A percentile compares a stretch with the other conserved stretches of the same genome.
phyloP scores from a whole-genome alignment of 2,329 filamentous ascomycete species.

The Neofusicoccum ribis region DNA sequence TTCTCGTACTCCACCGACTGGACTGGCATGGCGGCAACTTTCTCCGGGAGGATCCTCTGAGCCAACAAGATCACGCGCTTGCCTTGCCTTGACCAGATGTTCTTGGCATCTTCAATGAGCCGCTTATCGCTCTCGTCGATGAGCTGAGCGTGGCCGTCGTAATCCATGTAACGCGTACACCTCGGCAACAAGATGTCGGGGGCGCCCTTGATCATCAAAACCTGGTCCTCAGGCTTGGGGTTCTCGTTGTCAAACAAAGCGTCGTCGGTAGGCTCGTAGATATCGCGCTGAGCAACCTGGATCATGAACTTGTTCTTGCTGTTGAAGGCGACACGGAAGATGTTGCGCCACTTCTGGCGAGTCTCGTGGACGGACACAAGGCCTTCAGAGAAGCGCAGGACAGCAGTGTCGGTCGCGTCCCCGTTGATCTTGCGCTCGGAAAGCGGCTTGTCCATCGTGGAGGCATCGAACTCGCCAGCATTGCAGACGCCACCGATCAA shows the following conservation, averaged over 20 bases:
- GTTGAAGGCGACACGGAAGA: constrained; percentile 67
- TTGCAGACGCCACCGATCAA: constrained; percentile 69
- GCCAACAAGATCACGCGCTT: constrained; percentile 68
- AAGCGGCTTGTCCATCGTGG: constrained; percentile 60
- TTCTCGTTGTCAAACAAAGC: constrained; percentile 23
- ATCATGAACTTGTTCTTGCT: constrained; percentile 86
- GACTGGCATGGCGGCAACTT: constrained; percentile 26
- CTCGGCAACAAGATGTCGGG: constrained; percentile 70
- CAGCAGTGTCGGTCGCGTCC: constrained; percentile 74
- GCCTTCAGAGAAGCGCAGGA: constrained; percentile 69
- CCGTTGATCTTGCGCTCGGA: constrained; percentile 66
- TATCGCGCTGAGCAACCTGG: constrained; percentile 42
- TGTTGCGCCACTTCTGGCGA: constrained; percentile 63
- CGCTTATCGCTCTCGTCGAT: constrained; percentile 50
- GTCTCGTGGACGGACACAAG: constrained; percentile 62
- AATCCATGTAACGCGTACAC: constrained; percentile 59
- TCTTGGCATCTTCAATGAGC: constrained; percentile 61
- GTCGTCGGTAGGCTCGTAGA: constrained; percentile 32
- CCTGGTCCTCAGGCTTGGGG: constrained; percentile 17
- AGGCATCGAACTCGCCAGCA: constrained; percentile 70
- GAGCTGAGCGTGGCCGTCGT: constrained; percentile 54
- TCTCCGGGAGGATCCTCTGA: constrained; percentile 54
- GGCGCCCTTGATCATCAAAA: constrained; percentile 76
- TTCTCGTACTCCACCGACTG: constrained; percentile 55
- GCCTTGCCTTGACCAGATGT: constrained; percentile 67